These are phyloP conservation scores for Tympanopsis confertula DNA, from an alignment of 2,329 filamentous ascomycete species.

Conservation along the genomic window DNA sequence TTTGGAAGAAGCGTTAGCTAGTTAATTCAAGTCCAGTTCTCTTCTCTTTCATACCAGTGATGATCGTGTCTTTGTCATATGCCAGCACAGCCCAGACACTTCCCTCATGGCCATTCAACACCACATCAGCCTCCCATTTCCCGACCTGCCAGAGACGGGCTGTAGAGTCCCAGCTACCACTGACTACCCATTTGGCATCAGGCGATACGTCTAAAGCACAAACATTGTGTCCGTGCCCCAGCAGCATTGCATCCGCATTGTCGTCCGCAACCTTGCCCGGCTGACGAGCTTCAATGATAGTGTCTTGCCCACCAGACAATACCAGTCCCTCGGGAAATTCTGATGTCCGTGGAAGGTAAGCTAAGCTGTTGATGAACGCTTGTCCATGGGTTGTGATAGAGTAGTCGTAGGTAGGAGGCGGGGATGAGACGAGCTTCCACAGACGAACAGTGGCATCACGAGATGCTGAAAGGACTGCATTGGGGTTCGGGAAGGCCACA, in stretches of 20 bases:
- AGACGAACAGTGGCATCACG: slow-evolving; percentile 81
- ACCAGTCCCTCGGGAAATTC: slow-evolving; percentile 69
- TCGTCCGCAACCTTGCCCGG: slow-evolving; percentile 56
- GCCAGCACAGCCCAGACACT: slow-evolving; percentile 88
- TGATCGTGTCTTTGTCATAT: slow-evolving; percentile 65
- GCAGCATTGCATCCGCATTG: slow-evolving; percentile 72
- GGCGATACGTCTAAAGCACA: slow-evolving; percentile 74
- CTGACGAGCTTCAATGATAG: slow-evolving; percentile 80
- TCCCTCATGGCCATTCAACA: slow-evolving; percentile 65
- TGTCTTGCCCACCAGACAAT: slow-evolving; percentile 79
- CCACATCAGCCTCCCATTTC: slow-evolving; percentile 68
- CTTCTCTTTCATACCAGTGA: slow-evolving; percentile 50
- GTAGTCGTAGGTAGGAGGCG: slow-evolving; percentile 63
- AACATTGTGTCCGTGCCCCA: slow-evolving; percentile 80
- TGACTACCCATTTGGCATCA: slow-evolving; percentile 65
- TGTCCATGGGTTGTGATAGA: slow-evolving; percentile 70
- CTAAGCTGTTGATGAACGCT: slow-evolving; percentile 77
- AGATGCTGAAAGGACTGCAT: slow-evolving; percentile 71
- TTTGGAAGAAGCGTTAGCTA: slow-evolving; percentile 4
- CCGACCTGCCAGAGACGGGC: slow-evolving; percentile 77
- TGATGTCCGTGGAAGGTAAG: slow-evolving; percentile 60
- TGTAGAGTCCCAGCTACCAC: slow-evolving; percentile 86
- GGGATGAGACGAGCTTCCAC: slow-evolving; percentile 61
- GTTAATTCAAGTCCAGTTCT: slow-evolving; percentile 1
- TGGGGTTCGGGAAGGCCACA: slow-evolving; percentile 64